Conservation (phyloP, 805 yeast genomes). For the Scheffersomyces spartinae region DNA sequence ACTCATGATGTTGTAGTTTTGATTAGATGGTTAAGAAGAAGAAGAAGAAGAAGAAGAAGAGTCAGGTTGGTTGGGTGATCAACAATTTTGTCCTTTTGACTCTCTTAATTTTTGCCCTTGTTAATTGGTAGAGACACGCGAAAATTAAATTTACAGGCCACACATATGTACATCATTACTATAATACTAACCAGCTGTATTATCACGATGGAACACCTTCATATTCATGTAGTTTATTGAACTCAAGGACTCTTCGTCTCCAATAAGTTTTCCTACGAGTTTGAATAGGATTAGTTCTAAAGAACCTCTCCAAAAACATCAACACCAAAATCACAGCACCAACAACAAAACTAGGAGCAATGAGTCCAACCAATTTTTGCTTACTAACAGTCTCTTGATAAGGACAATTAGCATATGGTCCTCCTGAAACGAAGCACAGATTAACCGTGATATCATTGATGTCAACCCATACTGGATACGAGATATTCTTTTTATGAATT, state of each 20-base stretch:
- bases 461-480: constrained; percentile 60
- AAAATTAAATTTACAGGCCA: no score
- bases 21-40: no score
- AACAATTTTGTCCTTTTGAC: no score
- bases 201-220: constrained; percentile 78
- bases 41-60: no score
- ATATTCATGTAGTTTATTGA: constrained; percentile 49
- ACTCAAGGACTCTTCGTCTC: constrained; percentile 48
- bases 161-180: no score
- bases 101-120: no score
- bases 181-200: no score
- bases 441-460: constrained; percentile 63
- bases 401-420: constrained; percentile 69
- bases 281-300: constrained; percentile 57
- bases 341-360: constrained; percentile 57
- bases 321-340: constrained; percentile 39
- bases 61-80: no score
- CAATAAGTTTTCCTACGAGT: constrained; percentile 50
- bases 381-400: constrained; percentile 46
- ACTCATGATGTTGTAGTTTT: constrained; percentile 15
- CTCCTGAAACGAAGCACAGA: constrained; percentile 82
- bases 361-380: constrained; percentile 47
- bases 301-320: constrained; percentile 40
- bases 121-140: no score
- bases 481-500: constrained; percentile 12